Evolutionary conservation across 805 yeast species (phyloP).

Genomic region (Millerozyma acaciae): DNA sequence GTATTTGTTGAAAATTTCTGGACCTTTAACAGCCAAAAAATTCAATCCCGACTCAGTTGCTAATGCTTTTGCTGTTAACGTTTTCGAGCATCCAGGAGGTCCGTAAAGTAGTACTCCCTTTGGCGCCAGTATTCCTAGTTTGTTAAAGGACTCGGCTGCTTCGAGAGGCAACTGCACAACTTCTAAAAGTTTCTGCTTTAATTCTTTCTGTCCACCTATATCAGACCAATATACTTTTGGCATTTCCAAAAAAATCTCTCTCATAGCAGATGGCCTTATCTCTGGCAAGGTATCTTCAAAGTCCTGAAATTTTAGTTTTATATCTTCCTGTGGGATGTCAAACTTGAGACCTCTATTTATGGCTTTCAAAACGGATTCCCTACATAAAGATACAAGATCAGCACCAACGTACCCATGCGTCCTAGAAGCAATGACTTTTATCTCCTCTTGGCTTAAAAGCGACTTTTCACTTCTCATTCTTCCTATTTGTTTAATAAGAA

Average conservation of each 20-base stretch:
- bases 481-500: constrained; percentile 58
- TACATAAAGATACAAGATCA: constrained; percentile 78
- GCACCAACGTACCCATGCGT: constrained; percentile 99
- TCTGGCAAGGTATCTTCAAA: constrained; percentile 70
- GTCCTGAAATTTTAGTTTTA: constrained; percentile 53
- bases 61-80: constrained; percentile 89
- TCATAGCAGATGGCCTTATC: constrained; percentile 95
- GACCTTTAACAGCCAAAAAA: constrained; percentile 94
- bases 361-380: constrained; percentile 85
- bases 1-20: constrained; percentile 89
- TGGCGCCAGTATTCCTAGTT: constrained; percentile 84
- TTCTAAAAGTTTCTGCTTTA: constrained; percentile 78
- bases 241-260: constrained; percentile 90
- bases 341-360: constrained; percentile 56
- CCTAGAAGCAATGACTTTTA: constrained; percentile 61
- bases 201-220: constrained; percentile 89
- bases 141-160: constrained; percentile 70
- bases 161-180: constrained; percentile 90
- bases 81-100: constrained; percentile 98
- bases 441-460: constrained; percentile 48
- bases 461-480: constrained; percentile 47
- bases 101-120: constrained; percentile 92
- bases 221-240: constrained; percentile 93
- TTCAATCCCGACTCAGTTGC: constrained; percentile 95
- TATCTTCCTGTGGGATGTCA: constrained; percentile 22